Evolutionary conservation across 306 rosid genomes (phyloP), one percentile per base, ranked within the genome.

Genomic region (Quillaja saponaria): DNA sequence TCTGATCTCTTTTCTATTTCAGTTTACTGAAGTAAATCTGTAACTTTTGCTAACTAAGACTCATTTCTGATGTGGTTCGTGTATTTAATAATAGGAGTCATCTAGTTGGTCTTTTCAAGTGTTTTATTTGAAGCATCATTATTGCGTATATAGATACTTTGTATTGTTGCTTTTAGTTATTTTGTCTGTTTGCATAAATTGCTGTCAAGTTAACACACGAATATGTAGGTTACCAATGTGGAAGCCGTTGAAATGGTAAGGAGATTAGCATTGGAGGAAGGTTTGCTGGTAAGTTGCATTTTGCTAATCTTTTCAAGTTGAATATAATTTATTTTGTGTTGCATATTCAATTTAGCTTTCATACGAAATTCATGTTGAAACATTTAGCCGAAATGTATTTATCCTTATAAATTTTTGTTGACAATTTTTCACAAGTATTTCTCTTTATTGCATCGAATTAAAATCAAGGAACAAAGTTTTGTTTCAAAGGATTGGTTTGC

Each of bases 181-280:
- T 46, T 34, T n/a, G 18, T 31, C 45, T 69, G 19, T 18, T 42
- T 35, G 28, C 25, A 12, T 76, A 4, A 1, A 25, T 25, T 25
- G 31, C 31, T 4, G 4, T 25, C 4, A 25, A 25, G 3, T 25
- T 25, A 4, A 4, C 31, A 25, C 31, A 20, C 25, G 56, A 62
- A 71, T 47, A n/a, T 55, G 40, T 77, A 86, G 97, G 80, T 91
- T 66, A 86, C 92, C 61, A 80, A 79, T 60, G 80, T 71, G 71
- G 96, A 91, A 77, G 97, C 97, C 78, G 61, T 91, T 37, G 83
- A 88, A 69, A 84, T 91, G 95, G 96, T 96, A 4, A 82, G 88
- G 85, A 82, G 76, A 74, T 76, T 91, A 67, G 96, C 96, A 13
- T 58, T 91, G 88, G 85, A 91, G 82, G 96, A 91, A 80, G 97